These are phyloP conservation scores for Linum usitatissimum DNA, from an alignment of 345 rosid genomes.

Conservation along the genomic window DNA sequence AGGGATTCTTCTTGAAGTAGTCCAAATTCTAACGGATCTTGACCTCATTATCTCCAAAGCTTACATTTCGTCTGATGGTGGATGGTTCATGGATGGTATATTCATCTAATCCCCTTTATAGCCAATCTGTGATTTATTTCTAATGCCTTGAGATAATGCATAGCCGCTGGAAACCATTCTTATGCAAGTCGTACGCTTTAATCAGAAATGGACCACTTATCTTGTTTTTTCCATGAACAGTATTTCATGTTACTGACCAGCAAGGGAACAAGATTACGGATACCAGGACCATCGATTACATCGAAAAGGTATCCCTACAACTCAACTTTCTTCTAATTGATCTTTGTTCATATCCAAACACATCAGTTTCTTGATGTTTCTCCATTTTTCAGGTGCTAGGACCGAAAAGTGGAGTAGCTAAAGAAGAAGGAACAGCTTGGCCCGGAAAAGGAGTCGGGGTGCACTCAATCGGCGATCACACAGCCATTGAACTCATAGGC, in stretches of 20 bases:
- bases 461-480: constrained; percentile 71
- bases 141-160: not conserved
- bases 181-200: not conserved
- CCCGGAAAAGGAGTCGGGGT: constrained; percentile 67
- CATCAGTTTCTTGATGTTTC: too few species aligned
- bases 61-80: constrained; percentile 91
- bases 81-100: constrained; percentile 98
- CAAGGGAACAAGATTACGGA: constrained; percentile 76
- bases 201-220: not conserved
- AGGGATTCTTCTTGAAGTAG: constrained; percentile 89
- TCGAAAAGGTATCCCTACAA: constrained; percentile 47
- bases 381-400: constrained; percentile 50
- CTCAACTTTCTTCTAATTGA: not conserved
- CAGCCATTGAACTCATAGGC: constrained; percentile 79
- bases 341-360: not conserved
- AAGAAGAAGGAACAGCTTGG: constrained; percentile 38
- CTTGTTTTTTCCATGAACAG: constrained; percentile 23
- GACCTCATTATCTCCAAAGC: constrained; percentile 89
- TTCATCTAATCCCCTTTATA: not conserved
- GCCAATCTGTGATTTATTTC: not conserved
- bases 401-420: constrained; percentile 43
- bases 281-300: constrained; percentile 59
- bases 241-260: constrained; percentile 81
- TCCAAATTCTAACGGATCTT: constrained; percentile 75
- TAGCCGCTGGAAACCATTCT: not conserved